phyloP scores from a whole-genome alignment of 768 basidiomycete species.

The Rhizopogon rudus region DNA sequence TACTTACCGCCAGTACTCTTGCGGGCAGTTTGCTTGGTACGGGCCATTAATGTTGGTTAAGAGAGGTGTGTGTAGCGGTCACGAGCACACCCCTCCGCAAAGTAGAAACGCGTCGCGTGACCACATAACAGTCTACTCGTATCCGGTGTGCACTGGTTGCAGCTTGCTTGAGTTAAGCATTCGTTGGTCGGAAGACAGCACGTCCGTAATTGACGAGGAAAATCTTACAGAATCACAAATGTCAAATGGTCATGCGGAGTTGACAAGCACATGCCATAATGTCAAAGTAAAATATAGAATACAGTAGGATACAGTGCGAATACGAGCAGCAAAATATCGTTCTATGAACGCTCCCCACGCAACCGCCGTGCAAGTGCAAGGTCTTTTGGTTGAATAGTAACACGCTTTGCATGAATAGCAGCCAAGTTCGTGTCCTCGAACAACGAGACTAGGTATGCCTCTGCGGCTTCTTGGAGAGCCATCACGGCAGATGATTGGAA shows the following conservation, averaged over 20 bases:
- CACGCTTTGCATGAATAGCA: conserved; percentile 79
- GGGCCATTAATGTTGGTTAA: conserved; percentile 44
- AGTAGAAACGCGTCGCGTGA: neutral
- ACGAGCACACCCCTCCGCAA: too few species aligned
- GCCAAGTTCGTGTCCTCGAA: conserved; percentile 81
- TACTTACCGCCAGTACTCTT: conserved; percentile 66
- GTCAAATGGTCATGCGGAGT: neutral
- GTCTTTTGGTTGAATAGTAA: conserved; percentile 78
- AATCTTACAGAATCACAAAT: too few species aligned
- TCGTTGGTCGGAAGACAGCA: too few species aligned
- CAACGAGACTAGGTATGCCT: conserved; percentile 73
- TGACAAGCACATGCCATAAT: neutral
- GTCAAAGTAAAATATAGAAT: conserved; percentile 5
- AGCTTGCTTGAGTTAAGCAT: neutral
- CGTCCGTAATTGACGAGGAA: neutral
- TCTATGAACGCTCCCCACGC: conserved; percentile 70
- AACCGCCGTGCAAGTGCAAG: conserved; percentile 72
- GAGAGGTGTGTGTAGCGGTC: too few species aligned
- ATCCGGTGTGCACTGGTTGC: too few species aligned
- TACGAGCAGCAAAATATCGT: neutral
- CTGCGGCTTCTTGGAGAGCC: conserved; percentile 83
- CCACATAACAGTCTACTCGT: too few species aligned
- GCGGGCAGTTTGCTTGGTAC: conserved; percentile 71
- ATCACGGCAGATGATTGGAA: conserved; percentile 90
- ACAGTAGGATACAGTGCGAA: conserved; percentile 5